These are phyloP conservation scores for Coprinopsis marcescibilis DNA, from an alignment of 768 basidiomycete species.

Conservation along the genomic window DNA sequence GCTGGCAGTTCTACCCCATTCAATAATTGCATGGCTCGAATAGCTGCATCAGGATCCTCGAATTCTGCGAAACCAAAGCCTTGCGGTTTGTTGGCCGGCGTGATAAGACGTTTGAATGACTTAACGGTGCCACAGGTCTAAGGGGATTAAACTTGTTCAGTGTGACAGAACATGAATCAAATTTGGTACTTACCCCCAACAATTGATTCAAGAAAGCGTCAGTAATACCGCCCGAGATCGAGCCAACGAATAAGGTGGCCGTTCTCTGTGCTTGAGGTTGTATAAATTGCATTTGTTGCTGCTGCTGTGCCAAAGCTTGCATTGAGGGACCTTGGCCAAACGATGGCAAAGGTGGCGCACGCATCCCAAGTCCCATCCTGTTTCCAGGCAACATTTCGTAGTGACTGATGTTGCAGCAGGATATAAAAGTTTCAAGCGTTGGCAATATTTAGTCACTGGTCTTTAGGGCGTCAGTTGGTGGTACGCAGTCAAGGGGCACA, in stretches of 20 bases:
- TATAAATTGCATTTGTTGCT: conserved; percentile 68
- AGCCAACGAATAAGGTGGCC: conserved; percentile 84
- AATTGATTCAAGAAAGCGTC: conserved; percentile 77
- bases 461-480: not conserved
- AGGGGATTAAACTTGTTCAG: not conserved
- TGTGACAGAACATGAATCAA: not conserved
- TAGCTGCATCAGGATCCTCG: conserved; percentile 87
- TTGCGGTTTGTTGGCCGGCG: conserved; percentile 89
- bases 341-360: conserved; percentile 80
- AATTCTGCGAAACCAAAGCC: conserved; percentile 97
- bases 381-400: conserved; percentile 67
- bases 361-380: conserved; percentile 83
- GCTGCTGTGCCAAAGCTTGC: conserved; percentile 84
- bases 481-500: not conserved
- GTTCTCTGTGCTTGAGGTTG: conserved; percentile 66
- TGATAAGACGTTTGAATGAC: conserved; percentile 89
- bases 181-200: conserved; percentile 51
- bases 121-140: conserved; percentile 88
- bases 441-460: too few relatives aligned
- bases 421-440: too few relatives aligned
- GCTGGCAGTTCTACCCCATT: conserved; percentile 50
- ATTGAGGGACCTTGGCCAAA: conserved; percentile 88
- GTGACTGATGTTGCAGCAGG: too few relatives aligned
- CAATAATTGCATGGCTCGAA: conserved; percentile 55
- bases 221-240: conserved; percentile 89